Conservation (phyloP, 495 filamentous ascomycete species). For the Aspergillus nidulans region DNA sequence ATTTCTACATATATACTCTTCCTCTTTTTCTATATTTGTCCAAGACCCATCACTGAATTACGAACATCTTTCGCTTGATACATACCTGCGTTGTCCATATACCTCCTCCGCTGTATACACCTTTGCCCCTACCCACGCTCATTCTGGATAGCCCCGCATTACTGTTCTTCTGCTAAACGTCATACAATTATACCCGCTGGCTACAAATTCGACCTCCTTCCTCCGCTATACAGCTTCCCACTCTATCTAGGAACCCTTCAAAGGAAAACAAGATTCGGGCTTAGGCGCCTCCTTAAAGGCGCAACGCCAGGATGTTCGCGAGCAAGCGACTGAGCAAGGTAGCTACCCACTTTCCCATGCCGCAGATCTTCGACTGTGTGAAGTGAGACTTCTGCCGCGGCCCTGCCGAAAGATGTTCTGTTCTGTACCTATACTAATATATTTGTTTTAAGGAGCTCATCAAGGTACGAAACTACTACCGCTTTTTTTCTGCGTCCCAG, state of each 20-base stretch:
- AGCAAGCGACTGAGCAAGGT: conserved; percentile 48
- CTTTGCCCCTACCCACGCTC: neutral
- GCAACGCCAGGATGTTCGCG: conserved; percentile 36
- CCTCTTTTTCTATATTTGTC: neutral
- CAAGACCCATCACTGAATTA: too few relatives aligned
- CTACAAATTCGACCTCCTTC: neutral
- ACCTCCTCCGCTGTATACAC: too few relatives aligned
- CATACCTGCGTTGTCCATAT: too few relatives aligned
- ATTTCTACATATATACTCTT: too few relatives aligned
- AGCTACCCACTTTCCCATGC: neutral
- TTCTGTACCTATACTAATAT: conserved; percentile 4
- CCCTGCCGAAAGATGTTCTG: neutral
- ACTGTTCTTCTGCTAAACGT: neutral
- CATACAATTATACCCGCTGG: neutral
- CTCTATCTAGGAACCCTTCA: neutral
- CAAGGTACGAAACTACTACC: conserved; percentile 28
- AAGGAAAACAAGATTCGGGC: neutral
- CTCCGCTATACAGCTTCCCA: neutral
- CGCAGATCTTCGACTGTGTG: too few relatives aligned
- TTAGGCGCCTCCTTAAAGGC: neutral
- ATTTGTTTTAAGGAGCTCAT: conserved; percentile 34
- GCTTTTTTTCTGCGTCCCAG: neutral
- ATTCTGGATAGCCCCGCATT: neutral
- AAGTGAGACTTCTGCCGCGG: neutral
- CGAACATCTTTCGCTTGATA: too few relatives aligned